Evolutionary conservation across 2,329 filamentous ascomycete genomes (phyloP).

Genomic region (Thielaviopsis punctulata): DNA sequence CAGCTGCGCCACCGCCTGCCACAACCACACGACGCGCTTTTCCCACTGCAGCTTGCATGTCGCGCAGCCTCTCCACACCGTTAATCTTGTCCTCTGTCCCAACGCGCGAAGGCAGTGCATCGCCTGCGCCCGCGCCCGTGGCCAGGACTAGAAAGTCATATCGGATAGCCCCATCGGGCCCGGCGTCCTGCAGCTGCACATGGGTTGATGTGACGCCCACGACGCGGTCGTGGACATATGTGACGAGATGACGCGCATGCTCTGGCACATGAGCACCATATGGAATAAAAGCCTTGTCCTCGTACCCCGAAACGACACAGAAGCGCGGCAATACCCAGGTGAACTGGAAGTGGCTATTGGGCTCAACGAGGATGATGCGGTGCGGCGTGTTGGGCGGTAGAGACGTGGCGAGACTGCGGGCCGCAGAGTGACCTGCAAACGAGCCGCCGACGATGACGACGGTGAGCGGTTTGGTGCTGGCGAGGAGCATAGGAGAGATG

Average conservation of each 20-base stretch:
- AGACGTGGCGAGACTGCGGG: conserved; percentile 28
- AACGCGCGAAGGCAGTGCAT: conserved; percentile 31
- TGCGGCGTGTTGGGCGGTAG: conserved; percentile 30
- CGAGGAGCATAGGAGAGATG: conserved; percentile 11
- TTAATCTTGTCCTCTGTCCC: conserved; percentile 24
- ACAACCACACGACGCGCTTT: conserved; percentile 28
- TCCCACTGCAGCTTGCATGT: conserved; percentile 29
- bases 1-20: conserved; percentile 42
- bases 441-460: conserved; percentile 41
- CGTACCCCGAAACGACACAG: conserved; percentile 34
- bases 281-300: conserved; percentile 43
- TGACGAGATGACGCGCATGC: conserved; percentile 13
- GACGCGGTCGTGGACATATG: conserved; percentile 23
- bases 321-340: conserved; percentile 43
- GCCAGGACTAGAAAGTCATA: conserved; percentile 42
- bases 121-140: conserved; percentile 31
- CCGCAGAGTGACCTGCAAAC: conserved; percentile 36
- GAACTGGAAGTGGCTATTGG: conserved; percentile 43
- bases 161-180: conserved; percentile 18
- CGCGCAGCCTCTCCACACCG: conserved; percentile 26
- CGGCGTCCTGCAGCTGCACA: conserved; percentile 18
- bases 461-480: conserved; percentile 20
- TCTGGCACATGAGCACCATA: conserved; percentile 28
- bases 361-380: conserved; percentile 38
- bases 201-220: conserved; percentile 20